Percentiles rank a stretch among this genome's conserved stretches.
phyloP scores from a whole-genome alignment of 805 yeast species.

The Ogataea populi-albae region DNA sequence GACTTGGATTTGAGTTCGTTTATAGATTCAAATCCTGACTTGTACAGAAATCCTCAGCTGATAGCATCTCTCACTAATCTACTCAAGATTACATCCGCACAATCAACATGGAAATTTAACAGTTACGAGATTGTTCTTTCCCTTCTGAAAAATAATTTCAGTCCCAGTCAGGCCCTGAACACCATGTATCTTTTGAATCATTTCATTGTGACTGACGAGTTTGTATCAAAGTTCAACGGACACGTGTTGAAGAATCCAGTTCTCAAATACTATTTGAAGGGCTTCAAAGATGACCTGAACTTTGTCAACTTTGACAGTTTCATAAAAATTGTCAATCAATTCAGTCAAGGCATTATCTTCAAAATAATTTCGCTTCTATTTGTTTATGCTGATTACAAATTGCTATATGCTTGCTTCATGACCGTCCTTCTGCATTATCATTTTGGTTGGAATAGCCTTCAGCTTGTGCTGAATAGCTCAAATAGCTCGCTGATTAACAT shows the following conservation, averaged over 20 bases:
- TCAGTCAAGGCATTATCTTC: slow-evolving; percentile 16
- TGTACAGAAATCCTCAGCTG: slow-evolving; percentile 22
- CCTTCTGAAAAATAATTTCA: slow-evolving; percentile 15
- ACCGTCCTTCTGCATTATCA: slow-evolving; percentile 47
- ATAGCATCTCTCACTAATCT: slow-evolving; percentile 19
- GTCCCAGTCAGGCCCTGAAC: slow-evolving; percentile 12
- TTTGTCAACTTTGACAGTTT: slow-evolving; percentile 19
- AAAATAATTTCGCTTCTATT: slow-evolving; percentile 26
- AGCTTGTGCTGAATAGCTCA: slow-evolving; percentile 21
- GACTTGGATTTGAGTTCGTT: slow-evolving; percentile 19
- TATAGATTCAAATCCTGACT: slow-evolving; percentile 16
- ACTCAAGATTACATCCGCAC: slow-evolving; percentile 14
- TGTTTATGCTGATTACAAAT: slow-evolving; percentile 35
- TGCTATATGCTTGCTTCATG: slow-evolving; percentile 37
- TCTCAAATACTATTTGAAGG: slow-evolving; percentile 18
- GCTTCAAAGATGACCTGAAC: slow-evolving; percentile 29
- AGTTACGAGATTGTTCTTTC: slow-evolving; percentile 13
- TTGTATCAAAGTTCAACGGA: slow-evolving; percentile 23
- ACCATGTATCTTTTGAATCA: slow-evolving; percentile 25
- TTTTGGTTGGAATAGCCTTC: slow-evolving; percentile 44
- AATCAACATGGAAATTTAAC: slow-evolving; percentile 20
- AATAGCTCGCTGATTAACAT: slow-evolving; percentile 15
- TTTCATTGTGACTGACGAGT: slow-evolving; percentile 20
- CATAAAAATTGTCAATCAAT: slow-evolving; percentile 17
- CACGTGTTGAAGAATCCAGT: slow-evolving; percentile 16